Evolutionary conservation across 257 asterid genomes (phyloP), one percentile per base, ranked within the genome.

Genomic region (Fraxinus anomala): DNA sequence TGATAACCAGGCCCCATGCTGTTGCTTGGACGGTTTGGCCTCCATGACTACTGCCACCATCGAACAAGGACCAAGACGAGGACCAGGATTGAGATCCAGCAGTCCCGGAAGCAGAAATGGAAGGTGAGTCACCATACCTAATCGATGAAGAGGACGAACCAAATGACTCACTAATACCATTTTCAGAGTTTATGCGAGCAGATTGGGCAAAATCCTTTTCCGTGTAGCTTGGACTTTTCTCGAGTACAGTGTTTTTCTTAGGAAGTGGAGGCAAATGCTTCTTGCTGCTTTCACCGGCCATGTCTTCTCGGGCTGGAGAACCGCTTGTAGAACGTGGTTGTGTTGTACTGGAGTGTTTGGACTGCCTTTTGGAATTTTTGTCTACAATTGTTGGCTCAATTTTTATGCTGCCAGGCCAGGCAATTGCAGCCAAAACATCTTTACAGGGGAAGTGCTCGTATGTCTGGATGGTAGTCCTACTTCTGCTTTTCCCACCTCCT

Each of bases 1-100:
- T 90, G 68, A 96, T 90, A 40, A 91, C 98, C 86, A 85, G 30
- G 1, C 98, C 99, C 99, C 99, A 96, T 9, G 99, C 98, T 10
- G 98, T 91, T 26, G 97, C 97, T 77, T 89, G 95, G n/a, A 89
- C 81, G 11, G 92, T 84, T 24, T 84, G 86, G 68, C 81, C 84
- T 31, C 91, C 93, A 12, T 84, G 78, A 76, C 84, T 76, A 37
- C 42, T 75, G 17, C 83, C 79, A 21, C 80, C 82, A 17, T 89
- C 93, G 3, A 72, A 68, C 37, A 63, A 61, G 3, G 86, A 72
- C 87, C 88, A 79, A 19, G 86, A 81, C 37, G 88, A 80, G 13
- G 91, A 86, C 87, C 87, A 85, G 16, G 91, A 82, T 2, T 77
- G 92, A 30, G 96, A 90, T 1, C 69, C 67, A 2, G 82, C 74